phyloP scores from a whole-genome alignment of 495 filamentous ascomycete genomes.

The Annulohypoxylon stygium region DNA sequence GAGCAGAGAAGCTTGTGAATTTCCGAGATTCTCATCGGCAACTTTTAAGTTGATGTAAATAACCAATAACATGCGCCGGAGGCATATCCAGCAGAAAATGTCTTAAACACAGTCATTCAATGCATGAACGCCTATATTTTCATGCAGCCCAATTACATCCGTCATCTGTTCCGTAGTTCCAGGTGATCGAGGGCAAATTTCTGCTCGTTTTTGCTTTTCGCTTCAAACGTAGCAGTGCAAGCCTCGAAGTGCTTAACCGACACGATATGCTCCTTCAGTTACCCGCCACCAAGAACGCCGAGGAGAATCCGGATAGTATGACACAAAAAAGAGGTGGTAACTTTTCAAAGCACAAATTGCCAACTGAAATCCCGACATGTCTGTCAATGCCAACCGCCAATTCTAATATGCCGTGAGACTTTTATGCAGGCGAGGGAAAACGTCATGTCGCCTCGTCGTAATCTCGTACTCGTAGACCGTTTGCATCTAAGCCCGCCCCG shows the following conservation, averaged over 20 bases:
- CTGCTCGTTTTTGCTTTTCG: conserved; percentile 1
- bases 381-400: conserved; percentile 32
- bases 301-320: conserved; percentile 1
- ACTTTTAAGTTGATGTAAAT: conserved; percentile 6
- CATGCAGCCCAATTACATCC: conserved; percentile 34
- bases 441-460: conserved; percentile 30
- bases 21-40: neutral
- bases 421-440: conserved; percentile 15
- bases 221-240: conserved; percentile 2
- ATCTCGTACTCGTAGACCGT: conserved; percentile 19
- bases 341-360: conserved; percentile 16
- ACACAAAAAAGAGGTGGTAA: neutral
- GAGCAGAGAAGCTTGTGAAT: neutral
- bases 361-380: conserved; percentile 14
- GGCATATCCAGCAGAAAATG: conserved; percentile 11
- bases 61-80: conserved; percentile 15
- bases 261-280: conserved; percentile 19
- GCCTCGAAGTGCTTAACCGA: conserved; percentile 8
- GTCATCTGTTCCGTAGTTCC: conserved; percentile 28
- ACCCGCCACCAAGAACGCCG: conserved; percentile 23
- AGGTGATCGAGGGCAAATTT: conserved; percentile 20
- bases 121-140: conserved; percentile 29
- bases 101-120: conserved; percentile 5
- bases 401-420: conserved; percentile 34
- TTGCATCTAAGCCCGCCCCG: neutral